Base-by-base conservation (phyloP, 2,329 filamentous ascomycete genomes). In the Epichloe sp. region DNA sequence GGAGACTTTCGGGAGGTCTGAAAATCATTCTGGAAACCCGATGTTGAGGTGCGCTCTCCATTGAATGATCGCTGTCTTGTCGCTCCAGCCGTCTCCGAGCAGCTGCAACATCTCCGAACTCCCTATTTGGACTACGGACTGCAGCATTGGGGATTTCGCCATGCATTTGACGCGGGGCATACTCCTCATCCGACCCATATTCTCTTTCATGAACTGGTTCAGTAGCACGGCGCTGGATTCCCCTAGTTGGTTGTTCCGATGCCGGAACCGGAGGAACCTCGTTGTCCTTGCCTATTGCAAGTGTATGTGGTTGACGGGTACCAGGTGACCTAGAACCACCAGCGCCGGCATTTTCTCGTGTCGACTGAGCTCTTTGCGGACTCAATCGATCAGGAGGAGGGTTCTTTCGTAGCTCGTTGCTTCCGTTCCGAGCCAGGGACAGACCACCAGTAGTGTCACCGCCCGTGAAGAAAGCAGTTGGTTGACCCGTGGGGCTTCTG, bases 381-480 rank as follows among this genome's bases (percentile, higher is more conserved):
- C 71, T 69, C 69, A 71, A 73, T 2, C 69, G 64, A 47, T 80
- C 76, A n/a, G 64, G 68, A 2, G 78, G 76, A 1, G 75, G 78
- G 2, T 78, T 72, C 54, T 82, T 82, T 59, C 69, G 74, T 37
- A 80, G 65, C 59, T 78, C 82, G 56, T 80, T 79, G 58, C 77
- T 82, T n/a, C 68, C 73, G 51, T 65, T 76, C 47, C 76, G 71
- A 8, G 66, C 61, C 36, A 73, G 56, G 52, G 69, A 65, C 48
- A 70, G 66, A 40, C 66, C 50, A 26, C 19, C 63, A 31, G 64
- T 64, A 31, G 64, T 64, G 5, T 59, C 59, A 63, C 59, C 4
- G 64, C 60, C 14, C 60, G 59, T 26, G 60, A 53, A 54, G 35
- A 54, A 54, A 7, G 52, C 52, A 4, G 44, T 41, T 35, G 47